Conservation (phyloP, 116 monocot genomes). For the Papilionanthe hybrid region DNA sequence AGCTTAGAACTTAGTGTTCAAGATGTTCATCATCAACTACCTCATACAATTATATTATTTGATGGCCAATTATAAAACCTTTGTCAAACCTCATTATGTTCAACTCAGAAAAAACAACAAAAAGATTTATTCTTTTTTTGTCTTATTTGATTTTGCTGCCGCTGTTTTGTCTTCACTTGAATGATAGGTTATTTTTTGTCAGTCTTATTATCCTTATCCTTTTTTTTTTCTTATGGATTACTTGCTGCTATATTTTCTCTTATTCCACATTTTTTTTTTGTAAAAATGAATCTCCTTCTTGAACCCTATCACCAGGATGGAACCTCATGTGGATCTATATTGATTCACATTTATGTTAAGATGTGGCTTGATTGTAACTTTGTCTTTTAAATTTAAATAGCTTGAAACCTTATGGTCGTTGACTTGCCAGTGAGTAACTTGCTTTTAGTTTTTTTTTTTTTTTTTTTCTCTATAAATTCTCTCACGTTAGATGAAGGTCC, state of each 20-base stretch:
- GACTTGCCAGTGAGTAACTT: neutral
- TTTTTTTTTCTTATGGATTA: neutral
- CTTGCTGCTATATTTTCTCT: neutral
- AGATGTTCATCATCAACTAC: neutral
- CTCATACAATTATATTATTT: neutral
- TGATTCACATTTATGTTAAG: neutral
- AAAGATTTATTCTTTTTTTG: neutral
- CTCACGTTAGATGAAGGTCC: neutral
- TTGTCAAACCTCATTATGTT: neutral
- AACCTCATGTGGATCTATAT: neutral
- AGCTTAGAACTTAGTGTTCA: neutral
- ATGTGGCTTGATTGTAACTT: neutral
- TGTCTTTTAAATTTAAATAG: too few species aligned
- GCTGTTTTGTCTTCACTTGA: neutral
- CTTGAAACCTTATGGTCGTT: neutral
- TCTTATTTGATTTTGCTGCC: neutral
- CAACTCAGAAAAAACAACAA: neutral
- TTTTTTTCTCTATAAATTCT: neutral
- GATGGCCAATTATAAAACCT: neutral
- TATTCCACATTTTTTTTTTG: neutral
- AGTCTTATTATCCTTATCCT: neutral
- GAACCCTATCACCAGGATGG: neutral
- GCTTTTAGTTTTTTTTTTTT: neutral
- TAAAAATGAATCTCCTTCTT: neutral
- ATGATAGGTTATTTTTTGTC: neutral